Evolutionary conservation across 2,329 filamentous ascomycete genomes (phyloP).

Genomic region (Knoxdaviesia proteae): DNA sequence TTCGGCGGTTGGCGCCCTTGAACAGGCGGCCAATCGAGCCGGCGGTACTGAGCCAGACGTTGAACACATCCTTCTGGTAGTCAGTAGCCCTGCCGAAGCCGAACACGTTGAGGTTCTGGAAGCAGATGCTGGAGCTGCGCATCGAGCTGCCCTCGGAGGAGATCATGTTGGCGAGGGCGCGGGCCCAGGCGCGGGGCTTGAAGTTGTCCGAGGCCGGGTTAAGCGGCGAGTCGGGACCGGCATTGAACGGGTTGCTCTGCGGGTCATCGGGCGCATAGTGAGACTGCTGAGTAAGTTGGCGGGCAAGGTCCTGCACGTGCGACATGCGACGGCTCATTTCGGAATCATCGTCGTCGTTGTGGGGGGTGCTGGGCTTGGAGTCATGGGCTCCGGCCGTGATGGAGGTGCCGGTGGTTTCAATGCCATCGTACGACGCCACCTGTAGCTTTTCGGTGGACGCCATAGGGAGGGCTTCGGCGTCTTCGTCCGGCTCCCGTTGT

Average conservation of each 20-base stretch:
- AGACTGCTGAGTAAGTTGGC: slow-evolving; percentile 30
- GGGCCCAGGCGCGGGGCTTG: slow-evolving; percentile 36
- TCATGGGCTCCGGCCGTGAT: slow-evolving; percentile 10
- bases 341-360: slow-evolving; percentile 16
- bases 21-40: slow-evolving; percentile 26
- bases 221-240: slow-evolving; percentile 25
- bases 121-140: slow-evolving; percentile 42
- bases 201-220: slow-evolving; percentile 33
- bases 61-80: slow-evolving; percentile 47
- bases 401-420: slow-evolving; percentile 16
- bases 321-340: slow-evolving; percentile 30
- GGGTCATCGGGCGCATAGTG: slow-evolving; percentile 7
- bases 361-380: slow-evolving; percentile 11
- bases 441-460: slow-evolving; percentile 4
- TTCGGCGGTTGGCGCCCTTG: slow-evolving; percentile 30
- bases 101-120: slow-evolving; percentile 46
- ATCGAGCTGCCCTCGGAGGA: slow-evolving; percentile 30
- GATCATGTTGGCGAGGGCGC: slow-evolving; percentile 31
- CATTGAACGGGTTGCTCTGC: slow-evolving; percentile 28
- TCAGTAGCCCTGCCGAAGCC: slow-evolving; percentile 48
- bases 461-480: slow-evolving; percentile 10
- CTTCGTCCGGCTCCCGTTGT: slow-evolving; percentile 8
- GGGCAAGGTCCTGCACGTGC: slow-evolving; percentile 32
- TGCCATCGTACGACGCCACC: slow-evolving; percentile 8
- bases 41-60: slow-evolving; percentile 32